These are phyloP conservation scores for Gaultheria prostrata DNA, from an alignment of 148 eudicot genomes.

Conservation along the genomic window DNA sequence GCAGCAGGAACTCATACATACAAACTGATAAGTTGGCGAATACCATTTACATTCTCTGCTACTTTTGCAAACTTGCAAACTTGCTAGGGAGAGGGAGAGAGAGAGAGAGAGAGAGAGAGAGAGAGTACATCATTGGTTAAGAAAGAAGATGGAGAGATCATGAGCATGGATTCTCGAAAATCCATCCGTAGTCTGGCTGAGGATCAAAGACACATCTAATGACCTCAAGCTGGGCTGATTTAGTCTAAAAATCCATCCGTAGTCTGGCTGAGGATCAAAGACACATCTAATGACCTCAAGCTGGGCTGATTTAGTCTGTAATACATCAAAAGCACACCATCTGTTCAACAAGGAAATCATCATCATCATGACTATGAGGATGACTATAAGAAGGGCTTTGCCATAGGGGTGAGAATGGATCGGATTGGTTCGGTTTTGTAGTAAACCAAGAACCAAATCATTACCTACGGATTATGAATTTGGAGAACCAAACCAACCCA, in stretches of 20 bases:
- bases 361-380: neutral
- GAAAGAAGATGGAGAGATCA: neutral
- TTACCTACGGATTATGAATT: no score
- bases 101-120: no score
- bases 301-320: slow-evolving; percentile 22
- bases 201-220: slow-evolving; percentile 18
- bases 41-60: no score
- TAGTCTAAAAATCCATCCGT: slow-evolving; percentile 11
- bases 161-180: slow-evolving; percentile 5
- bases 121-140: neutral
- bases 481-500: no score
- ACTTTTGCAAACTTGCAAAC: no score
- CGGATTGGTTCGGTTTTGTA: no score
- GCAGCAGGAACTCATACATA: neutral
- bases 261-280: slow-evolving; percentile 21
- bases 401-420: no score
- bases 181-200: slow-evolving; percentile 11
- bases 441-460: no score
- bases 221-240: slow-evolving; percentile 15
- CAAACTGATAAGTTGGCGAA: no score
- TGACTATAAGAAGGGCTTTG: neutral
- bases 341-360: neutral
- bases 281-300: neutral
- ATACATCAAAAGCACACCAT: slow-evolving; percentile 23
- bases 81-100: no score